Evolutionary conservation across 805 yeast species (phyloP), one percentile per base, ranked within the genome.

Genomic region (Ogataea pini): DNA sequence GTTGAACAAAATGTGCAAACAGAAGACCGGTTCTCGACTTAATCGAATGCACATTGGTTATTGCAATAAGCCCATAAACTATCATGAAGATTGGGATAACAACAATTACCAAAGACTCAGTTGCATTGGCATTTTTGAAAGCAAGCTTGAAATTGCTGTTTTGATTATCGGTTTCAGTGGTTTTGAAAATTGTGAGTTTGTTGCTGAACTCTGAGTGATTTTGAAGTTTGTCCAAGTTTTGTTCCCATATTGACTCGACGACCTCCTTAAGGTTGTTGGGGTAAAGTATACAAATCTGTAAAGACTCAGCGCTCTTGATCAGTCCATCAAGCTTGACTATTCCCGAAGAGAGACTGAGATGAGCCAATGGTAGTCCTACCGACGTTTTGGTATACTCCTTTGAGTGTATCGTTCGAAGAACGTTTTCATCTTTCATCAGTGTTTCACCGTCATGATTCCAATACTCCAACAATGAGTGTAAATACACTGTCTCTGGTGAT

Each of bases 1-100:
- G 51, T 55, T 80, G 74, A 3, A 73, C 77, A 1, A 62, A 16
- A 44, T 71, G 73, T 2, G 82, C 81, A 2, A 71, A 27, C 6
- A 75, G 51, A 5, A 79, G 60, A 0, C 84, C 83, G 1, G 63
- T 32, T 55, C 72, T 70, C 4, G 83, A 78, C 42, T 72, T 72
- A 8, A 78, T 73, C 12, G 72, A 60, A 24, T 70, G 67, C 20
- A 76, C 52, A 46, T 73, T 75, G 12, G 68, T 54, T n/a, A 77
- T 51, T 4, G 77, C 68, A 3, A 77, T 50, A 4, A 67, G 17
- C 32, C 71, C 60, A 51, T 49, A 61, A 4, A 44, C 16, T 2
- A 47, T 16, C 0, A 66, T 22, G 1, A 63, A 44, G 1, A 71
- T 55, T 3, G 70, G 55, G 1, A 49, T 27, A 1, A 46, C 6